Conservation (phyloP, 2,329 filamentous ascomycete genomes). For the Coleophoma crateriformis region DNA sequence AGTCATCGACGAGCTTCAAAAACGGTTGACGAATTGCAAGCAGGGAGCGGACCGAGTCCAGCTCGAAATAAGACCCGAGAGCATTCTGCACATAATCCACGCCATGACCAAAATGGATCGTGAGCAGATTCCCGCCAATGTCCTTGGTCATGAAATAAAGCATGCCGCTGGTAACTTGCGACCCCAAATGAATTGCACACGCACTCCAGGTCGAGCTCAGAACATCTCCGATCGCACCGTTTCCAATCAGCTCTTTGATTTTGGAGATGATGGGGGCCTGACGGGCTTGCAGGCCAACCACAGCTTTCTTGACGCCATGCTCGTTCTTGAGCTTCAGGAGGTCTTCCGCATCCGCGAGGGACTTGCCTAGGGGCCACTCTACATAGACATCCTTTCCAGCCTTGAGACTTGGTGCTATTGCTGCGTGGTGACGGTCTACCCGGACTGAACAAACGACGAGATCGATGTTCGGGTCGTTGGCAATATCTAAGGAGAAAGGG, state of each 20-base stretch:
- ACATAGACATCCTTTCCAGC: conserved; percentile 42
- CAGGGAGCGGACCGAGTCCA: conserved; percentile 4
- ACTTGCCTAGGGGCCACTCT: conserved; percentile 43
- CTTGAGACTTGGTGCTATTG: conserved; percentile 34
- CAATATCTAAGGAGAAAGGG: conserved; percentile 27
- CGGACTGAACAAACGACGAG: conserved; percentile 40
- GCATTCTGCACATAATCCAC: conserved; percentile 36
- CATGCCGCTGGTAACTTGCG: conserved; percentile 19
- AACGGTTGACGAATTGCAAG: conserved; percentile 7
- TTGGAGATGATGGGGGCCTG: conserved; percentile 37
- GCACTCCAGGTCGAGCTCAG: conserved; percentile 31
- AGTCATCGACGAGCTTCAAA: conserved; percentile 3
- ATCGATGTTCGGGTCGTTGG: conserved; percentile 39
- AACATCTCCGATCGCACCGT: conserved; percentile 44
- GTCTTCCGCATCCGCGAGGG: conserved; percentile 34
- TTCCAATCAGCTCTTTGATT: conserved; percentile 36
- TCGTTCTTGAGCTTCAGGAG: conserved; percentile 34
- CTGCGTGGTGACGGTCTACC: conserved; percentile 35
- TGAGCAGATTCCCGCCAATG: conserved; percentile 31
- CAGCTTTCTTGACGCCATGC: conserved; percentile 29
- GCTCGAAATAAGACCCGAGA: conserved; percentile 11
- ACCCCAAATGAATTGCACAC: conserved; percentile 3
- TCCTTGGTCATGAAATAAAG: conserved; percentile 42
- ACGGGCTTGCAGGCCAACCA: conserved; percentile 32
- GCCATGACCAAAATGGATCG: conserved; percentile 22